Base-by-base conservation (phyloP, 2,329 filamentous ascomycete genomes). In the Hypoxylon sp. region DNA sequence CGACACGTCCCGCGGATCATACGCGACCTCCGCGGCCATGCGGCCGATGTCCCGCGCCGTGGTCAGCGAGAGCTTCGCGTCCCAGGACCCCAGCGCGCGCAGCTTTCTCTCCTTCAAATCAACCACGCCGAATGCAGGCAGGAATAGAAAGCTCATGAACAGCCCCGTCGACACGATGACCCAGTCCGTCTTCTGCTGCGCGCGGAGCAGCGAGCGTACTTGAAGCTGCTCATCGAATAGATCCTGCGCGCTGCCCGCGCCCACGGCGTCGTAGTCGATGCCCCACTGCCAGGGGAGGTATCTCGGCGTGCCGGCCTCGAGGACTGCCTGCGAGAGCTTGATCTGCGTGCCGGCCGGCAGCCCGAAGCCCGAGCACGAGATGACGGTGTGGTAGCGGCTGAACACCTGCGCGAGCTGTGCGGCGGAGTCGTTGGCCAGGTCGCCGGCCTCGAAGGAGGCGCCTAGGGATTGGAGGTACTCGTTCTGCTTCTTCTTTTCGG, bases 271-370 rank as follows among this genome's bases (percentile, higher is more conserved):
- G 78, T 93, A 93, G 75, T 93, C 89, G 25, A 92, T 87, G 0
- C 91, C 91, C 76, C 90, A 93, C 77, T 93, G 91, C 91, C 91
- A 93, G 0, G 91, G 91, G 17, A 93, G 84, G 74, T 85, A 93
- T 0, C 86, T 80, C 13, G 78, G 71, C 0, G 85, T 83, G 0
- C 80, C 78, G 0, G 86, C 88, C 10, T 78, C 76, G 0, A 92
- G 78, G 0, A 85, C 86, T 0, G 90, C 89, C 10, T 81, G 74
- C 0, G 86, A 79, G 17, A 92, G 79, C 72, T 90, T 91, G 0
- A 83, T 69, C 74, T 92, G 86, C 0, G 85, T 88, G 1, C 86
- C 88, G 0, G 83, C 61, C 0, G 86, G 84, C 0, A 87, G 79
- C 0, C 83, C 83, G 78, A 91, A 91, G 27, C 91, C 91, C 1